Base-by-base conservation (phyloP, 2,329 filamentous ascomycete genomes). In the Cladobotryum protrusum region DNA sequence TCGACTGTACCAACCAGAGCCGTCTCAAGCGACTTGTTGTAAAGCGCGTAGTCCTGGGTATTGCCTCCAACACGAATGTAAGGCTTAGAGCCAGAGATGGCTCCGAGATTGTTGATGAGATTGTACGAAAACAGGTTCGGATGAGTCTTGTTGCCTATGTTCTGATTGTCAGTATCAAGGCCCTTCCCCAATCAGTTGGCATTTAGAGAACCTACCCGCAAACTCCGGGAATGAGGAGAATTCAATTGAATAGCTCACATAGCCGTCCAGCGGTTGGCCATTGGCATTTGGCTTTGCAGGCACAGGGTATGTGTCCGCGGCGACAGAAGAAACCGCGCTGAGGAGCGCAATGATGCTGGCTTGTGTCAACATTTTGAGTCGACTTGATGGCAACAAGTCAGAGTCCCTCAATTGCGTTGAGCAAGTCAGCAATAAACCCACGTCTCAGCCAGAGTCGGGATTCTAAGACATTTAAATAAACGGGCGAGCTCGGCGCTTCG, bases 61-160 rank as follows among this genome's bases (percentile, higher is more conserved):
- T 84, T 85, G n/a, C 82, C 82, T 3, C 82, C 81, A 2, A 85
- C 79, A 14, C 82, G 71, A 49, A 85, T 77, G 56, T 79, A 72
- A 2, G 82, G 82, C 54, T 81, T 82, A 6, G 70, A 72, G 8
- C 80, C 80, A 13, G 69, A 71, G 3, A 82, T 59, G n/a, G 71
- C 61, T 1, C 69, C 76, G 17, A 85, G 57, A 50, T 82, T 84
- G 32, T 75, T 71, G 20, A 85, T 64, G 6, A 85, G 69, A 44
- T 79, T 81, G 52, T 82, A 72, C 1, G 80, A 83, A 62, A 81
- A 85, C 0, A 60, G 69, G 58, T 85, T 85, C 2, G 82, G 82
- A 8, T 60, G 57, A 0, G 76, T 75, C 6, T 63, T 62, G 57
- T 82, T 82, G 12, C 79, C 74, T 72, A 37, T 33, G 12, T 4